Base-by-base conservation (phyloP, 192 early-diverging fungal genomes). In the Coemansia guatemalensis region DNA sequence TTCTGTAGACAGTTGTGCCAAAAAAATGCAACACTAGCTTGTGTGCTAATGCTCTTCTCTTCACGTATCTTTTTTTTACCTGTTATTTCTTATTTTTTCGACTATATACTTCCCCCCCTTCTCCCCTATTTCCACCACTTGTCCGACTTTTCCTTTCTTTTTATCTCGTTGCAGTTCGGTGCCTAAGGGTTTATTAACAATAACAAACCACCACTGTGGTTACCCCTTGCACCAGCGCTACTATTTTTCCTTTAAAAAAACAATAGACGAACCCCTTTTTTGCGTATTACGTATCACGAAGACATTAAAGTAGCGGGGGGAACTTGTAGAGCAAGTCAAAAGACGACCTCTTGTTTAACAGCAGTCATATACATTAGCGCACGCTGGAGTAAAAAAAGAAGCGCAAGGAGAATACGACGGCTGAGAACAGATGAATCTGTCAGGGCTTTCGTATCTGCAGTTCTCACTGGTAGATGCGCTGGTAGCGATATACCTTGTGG, bases 401-500 rank as follows among this genome's bases (percentile, higher is more conserved):
- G n/a, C n/a, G n/a, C n/a, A 39, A 12, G 9, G 9, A 4, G 1
- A 44, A 44, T 17, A 6, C 39, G 39, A 44, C 14, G 14, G 39
- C 14, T 44, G 39, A 12, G 39, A 2, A 12, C 39, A 44, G 39
- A 81, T 81, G 78, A 81, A 81, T 54, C 44, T 81, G 20, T 70
- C 71, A 17, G 78, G 78, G 35, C 78, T 81, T 14, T 74, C 72
- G 59, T 81, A 81, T 50, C 56, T 81, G 63, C 78, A 81, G 72
- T 74, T 71, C 23, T 53, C 73, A 39, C 62, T 81, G 66, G 72
- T 81, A 17, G 78, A 81, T 55, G 78, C 62, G 29, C 60, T 81
- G 27, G 66, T 74, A 12, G 55, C 55, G 22, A 18, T 74, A 24
- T 81, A 81, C 29, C 32, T 81, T 35, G 55, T 74, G 30, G 7